Percentiles rank a stretch among this genome's conserved stretches.
phyloP scores from a whole-genome alignment of 306 rosid species.

The peach (Prunus persica) region DNA sequence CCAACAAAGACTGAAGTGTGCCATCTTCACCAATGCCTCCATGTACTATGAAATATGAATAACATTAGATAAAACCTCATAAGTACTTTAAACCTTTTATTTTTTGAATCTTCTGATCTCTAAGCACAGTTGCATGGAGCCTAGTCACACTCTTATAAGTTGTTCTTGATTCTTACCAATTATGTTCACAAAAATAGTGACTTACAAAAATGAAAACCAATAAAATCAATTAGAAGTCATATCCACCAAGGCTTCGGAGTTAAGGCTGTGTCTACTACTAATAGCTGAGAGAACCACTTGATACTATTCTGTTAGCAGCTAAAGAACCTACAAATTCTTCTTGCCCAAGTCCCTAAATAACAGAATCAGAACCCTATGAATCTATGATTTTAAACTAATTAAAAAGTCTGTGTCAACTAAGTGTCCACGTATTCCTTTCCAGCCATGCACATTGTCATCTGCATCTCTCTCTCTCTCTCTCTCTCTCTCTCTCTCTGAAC shows the following conservation, averaged over 20 bases:
- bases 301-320: neutral
- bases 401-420: neutral
- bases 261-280: neutral
- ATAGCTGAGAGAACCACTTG: neutral
- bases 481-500: neutral
- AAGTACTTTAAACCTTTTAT: constrained; percentile 1
- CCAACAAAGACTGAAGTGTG: constrained; percentile 80
- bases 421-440: no score
- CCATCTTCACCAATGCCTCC: constrained; percentile 99
- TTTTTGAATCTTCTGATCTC: neutral
- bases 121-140: neutral
- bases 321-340: neutral
- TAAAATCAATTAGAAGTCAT: neutral
- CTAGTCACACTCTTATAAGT: neutral
- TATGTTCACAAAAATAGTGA: neutral
- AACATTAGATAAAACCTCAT: constrained; percentile 23
- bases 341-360: neutral
- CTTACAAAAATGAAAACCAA: neutral
- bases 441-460: neutral
- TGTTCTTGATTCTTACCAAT: neutral
- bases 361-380: neutral
- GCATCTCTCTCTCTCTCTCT: neutral
- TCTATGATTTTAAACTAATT: no score
- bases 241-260: neutral
- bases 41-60: constrained; percentile 73